Base-by-base conservation (phyloP, 257 asterid species). In the Capsicum chinense region DNA sequence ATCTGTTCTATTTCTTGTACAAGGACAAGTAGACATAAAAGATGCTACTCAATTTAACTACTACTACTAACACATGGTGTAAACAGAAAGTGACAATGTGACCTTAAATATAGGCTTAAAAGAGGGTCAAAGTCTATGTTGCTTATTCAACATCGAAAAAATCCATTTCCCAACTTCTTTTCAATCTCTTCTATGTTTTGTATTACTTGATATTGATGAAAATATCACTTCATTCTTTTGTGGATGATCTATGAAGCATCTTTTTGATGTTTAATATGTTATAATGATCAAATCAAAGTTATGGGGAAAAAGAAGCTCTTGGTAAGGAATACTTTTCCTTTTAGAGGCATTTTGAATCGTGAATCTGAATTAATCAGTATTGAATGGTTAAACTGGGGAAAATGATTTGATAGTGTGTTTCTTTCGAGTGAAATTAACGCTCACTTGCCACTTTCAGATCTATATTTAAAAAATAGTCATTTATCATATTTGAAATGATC, bases 31-130 rank as follows among this genome's bases (percentile, higher is more conserved):
- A 76, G 63, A 54, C 50, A 76, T 26, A 48, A 76, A 78, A 76
- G 64, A 76, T 76, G 48, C 81, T 54, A 52, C 48, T 14, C 9
- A 76, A 76, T 52, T 76, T 76, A 26, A 26, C 33, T 26, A 76
- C 50, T 48, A 50, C 39, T 68, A 68, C 52, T 33, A 33, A 12
- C 9, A 37, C 17, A 68, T 39, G 10, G 12, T 37, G 64, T 5
- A 76, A 26, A 76, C 64, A 76, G 50, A 26, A 76, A 26, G 48
- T 76, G 81, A 70, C 79, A 70, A 39, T 70, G 79, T 70, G 56
- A 19, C 47, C 39, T 74, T 35, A 74, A 50, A 50, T 5, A 74
- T 76, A 76, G 81, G 33, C 6, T 21, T 9, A 14, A 76, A 11
- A 76, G 48, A 47, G 79, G 81, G 64, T 48, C 64, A 14, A 26